Evolutionary conservation across 148 eudicot species (phyloP), one percentile per base, ranked within the genome.

Genomic region (Camellia sinensis): DNA sequence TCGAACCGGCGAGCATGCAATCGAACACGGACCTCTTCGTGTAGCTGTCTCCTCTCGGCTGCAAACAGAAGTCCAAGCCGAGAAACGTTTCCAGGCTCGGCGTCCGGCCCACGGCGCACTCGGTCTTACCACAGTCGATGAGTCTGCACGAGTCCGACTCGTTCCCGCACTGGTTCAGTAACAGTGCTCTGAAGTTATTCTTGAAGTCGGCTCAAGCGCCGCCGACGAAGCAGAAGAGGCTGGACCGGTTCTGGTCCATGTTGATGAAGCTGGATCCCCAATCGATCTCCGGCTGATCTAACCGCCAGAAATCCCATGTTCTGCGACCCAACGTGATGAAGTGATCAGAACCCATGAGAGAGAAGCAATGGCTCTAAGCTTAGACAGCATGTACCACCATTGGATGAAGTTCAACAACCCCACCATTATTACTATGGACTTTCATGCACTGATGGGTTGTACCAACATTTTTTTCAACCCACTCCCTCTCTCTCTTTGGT

Each of bases 301-400:
- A 74, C 2, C 93, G 89, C 9, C 95, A 86, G 71, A 94, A 94
- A 82, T 92, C 96, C 98, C 98, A 94, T 4, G 92, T 89, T 82
- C 89, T 92, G 8, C 98, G 77, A 6, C 94, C 94, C 69, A 94
- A 80, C 6, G 88, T 82, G 43, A 92, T 87, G 83, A 94, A 88
- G 62, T 94, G 98, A 86, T 94, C 94, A 0, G 84, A 76, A 53
- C 91, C 91, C 75, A 74, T 4, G 77, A 84, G 68, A 81, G 82
- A 22, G 86, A 80, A 74, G 82, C 83, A 17, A 82, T 80, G 83
- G 82, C 90, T 65, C 84, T 89, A 1, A 84, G 90, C 84, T 66
- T 89, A 43, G 92, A 89, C 89, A 90, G 84, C 82, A 87, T 80
- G 80, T 88, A 57, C 80, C 87, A 78, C 87, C 87, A n/a, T n/a